A percentile compares a stretch with the other conserved stretches of the same genome.
phyloP scores from a whole-genome alignment of 2,329 filamentous ascomycete genomes.

The Pezicula rhizophila region DNA sequence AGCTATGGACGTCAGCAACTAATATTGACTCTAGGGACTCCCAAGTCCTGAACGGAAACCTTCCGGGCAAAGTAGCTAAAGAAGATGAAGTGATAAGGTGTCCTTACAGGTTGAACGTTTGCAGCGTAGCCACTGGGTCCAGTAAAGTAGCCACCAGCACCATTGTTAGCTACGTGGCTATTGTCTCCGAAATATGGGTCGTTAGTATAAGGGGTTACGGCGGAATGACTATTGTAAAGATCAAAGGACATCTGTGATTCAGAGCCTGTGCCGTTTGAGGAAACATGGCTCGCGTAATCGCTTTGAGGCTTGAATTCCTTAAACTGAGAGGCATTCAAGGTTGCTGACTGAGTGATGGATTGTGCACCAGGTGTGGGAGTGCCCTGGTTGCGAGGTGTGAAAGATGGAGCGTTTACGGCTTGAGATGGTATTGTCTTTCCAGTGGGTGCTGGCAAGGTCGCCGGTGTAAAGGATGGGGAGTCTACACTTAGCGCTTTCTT shows the following conservation, averaged over 20 bases:
- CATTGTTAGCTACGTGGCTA: constrained; percentile 44
- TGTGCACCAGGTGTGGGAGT: constrained; percentile 24
- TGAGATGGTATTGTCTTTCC: constrained; percentile 78
- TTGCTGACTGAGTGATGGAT: constrained; percentile 29
- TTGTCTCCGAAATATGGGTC: constrained; percentile 75
- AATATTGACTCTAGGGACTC: too few species aligned
- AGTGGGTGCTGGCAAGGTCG: constrained; percentile 48
- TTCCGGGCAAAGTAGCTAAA: neutral
- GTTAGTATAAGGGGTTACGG: constrained; percentile 45
- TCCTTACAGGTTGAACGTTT: constrained; percentile 52
- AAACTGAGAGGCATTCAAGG: constrained; percentile 52
- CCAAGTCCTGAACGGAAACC: too few species aligned
- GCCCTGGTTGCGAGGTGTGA: constrained; percentile 62
- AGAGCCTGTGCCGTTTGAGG: constrained; percentile 42
- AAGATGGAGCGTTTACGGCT: constrained; percentile 80
- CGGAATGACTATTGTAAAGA: constrained; percentile 54
- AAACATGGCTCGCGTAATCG: constrained; percentile 42
- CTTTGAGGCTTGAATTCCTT: constrained; percentile 53
- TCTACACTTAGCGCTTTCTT: constrained; percentile 90
- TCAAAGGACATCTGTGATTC: constrained; percentile 51
- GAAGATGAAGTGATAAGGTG: neutral
- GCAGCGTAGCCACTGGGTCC: constrained; percentile 45
- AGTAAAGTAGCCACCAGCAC: constrained; percentile 58
- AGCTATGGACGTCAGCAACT: constrained; percentile 41
- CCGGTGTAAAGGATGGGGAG: constrained; percentile 88